Percentiles rank a stretch among this genome's conserved stretches.
These are phyloP conservation scores for Amorphotheca resinae DNA, from an alignment of 495 filamentous ascomycete species.

Conservation along the genomic window DNA sequence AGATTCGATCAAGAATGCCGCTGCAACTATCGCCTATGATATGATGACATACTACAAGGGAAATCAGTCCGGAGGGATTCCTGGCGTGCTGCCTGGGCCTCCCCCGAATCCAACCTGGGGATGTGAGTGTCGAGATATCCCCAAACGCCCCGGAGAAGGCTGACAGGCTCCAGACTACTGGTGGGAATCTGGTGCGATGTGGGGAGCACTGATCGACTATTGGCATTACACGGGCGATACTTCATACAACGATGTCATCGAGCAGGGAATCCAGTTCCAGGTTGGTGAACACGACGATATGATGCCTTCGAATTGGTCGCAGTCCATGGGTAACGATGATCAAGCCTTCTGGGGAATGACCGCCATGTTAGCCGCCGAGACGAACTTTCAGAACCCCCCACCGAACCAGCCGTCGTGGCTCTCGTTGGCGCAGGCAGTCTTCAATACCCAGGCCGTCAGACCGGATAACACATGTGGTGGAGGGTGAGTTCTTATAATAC, in stretches of 20 bases:
- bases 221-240: conserved; percentile 64
- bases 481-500: conserved; percentile 48
- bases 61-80: conserved; percentile 45
- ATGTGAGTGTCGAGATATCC: conserved; percentile 32
- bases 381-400: conserved; percentile 58
- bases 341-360: conserved; percentile 63
- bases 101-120: conserved; percentile 31
- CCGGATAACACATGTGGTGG: conserved; percentile 61
- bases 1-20: conserved; percentile 50
- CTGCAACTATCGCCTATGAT: conserved; percentile 48
- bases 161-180: conserved; percentile 36
- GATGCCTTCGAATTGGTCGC: conserved; percentile 36
- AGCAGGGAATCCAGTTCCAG: conserved; percentile 54
- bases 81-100: conserved; percentile 49
- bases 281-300: conserved; percentile 53
- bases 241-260: conserved; percentile 52
- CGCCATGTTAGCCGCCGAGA: conserved; percentile 57
- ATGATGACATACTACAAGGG: conserved; percentile 55
- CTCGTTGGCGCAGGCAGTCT: conserved; percentile 59
- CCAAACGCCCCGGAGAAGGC: not conserved
- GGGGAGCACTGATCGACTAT: conserved; percentile 64
- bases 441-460: conserved; percentile 42
- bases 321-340: conserved; percentile 75
- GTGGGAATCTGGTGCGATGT: conserved; percentile 70
- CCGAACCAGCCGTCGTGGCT: conserved; percentile 62